phyloP scores from a whole-genome alignment of 2,329 filamentous ascomycete genomes.

The Pyricularia pennisetigena region DNA sequence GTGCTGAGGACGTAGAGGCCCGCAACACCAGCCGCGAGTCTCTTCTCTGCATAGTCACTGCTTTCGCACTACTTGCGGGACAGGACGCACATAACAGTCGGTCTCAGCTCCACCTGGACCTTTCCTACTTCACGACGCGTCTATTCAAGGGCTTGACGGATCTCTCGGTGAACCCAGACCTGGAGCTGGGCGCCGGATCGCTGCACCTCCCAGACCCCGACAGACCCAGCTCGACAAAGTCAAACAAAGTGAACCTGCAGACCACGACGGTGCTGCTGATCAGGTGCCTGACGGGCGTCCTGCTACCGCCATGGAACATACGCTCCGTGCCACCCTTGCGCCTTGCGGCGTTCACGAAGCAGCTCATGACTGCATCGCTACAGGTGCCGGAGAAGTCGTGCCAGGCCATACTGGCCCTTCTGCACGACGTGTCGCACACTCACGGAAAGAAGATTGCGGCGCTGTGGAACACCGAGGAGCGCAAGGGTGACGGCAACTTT shows the following conservation, averaged over 20 bases:
- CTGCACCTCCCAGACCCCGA: slow-evolving; percentile 61
- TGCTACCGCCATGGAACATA: slow-evolving; percentile 66
- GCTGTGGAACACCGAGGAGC: slow-evolving; percentile 93
- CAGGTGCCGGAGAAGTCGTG: slow-evolving; percentile 87
- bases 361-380: slow-evolving; percentile 70
- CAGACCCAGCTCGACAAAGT: slow-evolving; percentile 26
- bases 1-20: slow-evolving; percentile 32
- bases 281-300: slow-evolving; percentile 71
- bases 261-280: slow-evolving; percentile 90
- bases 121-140: slow-evolving; percentile 90
- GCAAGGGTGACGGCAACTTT: slow-evolving; percentile 82
- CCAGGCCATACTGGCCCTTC: slow-evolving; percentile 66
- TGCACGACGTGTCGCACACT: slow-evolving; percentile 69
- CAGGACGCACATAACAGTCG: slow-evolving; percentile 86
- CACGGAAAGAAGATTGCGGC: slow-evolving; percentile 74
- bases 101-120: slow-evolving; percentile 72
- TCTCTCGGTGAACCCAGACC: slow-evolving; percentile 70
- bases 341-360: slow-evolving; percentile 88
- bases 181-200: slow-evolving; percentile 71
- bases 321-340: slow-evolving; percentile 70
- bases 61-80: slow-evolving; percentile 89
- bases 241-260: slow-evolving; percentile 76
- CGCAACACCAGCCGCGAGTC: slow-evolving; percentile 78
- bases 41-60: slow-evolving; percentile 89
- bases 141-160: slow-evolving; percentile 80